These are phyloP conservation scores for Lichtheimia ramosa DNA, from an alignment of 371 early-diverging fungal genomes.

Conservation along the genomic window DNA sequence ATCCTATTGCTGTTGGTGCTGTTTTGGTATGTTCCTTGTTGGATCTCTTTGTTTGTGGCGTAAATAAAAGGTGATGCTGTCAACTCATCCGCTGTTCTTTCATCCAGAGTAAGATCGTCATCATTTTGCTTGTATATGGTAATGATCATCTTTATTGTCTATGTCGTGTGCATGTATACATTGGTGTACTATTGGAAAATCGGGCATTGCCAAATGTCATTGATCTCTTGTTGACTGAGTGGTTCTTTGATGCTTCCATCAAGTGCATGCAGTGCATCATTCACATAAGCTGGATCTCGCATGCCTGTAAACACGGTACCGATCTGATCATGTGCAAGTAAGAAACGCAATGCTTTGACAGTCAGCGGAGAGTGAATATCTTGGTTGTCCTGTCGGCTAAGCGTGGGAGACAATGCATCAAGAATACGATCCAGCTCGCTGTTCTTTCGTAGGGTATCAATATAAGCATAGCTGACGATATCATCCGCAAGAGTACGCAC, in stretches of 20 bases:
- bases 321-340: slow-evolving; percentile 49
- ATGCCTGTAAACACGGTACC: slow-evolving; percentile 78
- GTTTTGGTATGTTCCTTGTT: no score
- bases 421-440: slow-evolving; percentile 66
- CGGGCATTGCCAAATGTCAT: slow-evolving; percentile 38
- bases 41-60: no score
- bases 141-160: no score
- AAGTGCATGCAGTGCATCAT: slow-evolving; percentile 53
- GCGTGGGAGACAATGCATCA: slow-evolving; percentile 49
- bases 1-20: no score
- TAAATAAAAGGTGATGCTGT: no score
- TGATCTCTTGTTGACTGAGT: slow-evolving; percentile 23
- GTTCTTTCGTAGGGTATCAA: slow-evolving; percentile 62
- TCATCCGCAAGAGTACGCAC: slow-evolving; percentile 33
- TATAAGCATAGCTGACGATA: slow-evolving; percentile 52
- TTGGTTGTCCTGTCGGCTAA: slow-evolving; percentile 23
- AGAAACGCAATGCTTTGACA: slow-evolving; percentile 50
- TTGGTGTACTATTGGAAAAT: slow-evolving; percentile 16
- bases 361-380: slow-evolving; percentile 54
- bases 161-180: no score
- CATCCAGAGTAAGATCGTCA: no score
- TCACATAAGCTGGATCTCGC: slow-evolving; percentile 62
- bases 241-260: slow-evolving; percentile 10
- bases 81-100: no score
- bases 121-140: no score